Percentiles rank a stretch among this genome's conserved stretches.
These are phyloP conservation scores for Crotalaria pallida DNA, from an alignment of 306 rosid genomes.

Conservation along the genomic window DNA sequence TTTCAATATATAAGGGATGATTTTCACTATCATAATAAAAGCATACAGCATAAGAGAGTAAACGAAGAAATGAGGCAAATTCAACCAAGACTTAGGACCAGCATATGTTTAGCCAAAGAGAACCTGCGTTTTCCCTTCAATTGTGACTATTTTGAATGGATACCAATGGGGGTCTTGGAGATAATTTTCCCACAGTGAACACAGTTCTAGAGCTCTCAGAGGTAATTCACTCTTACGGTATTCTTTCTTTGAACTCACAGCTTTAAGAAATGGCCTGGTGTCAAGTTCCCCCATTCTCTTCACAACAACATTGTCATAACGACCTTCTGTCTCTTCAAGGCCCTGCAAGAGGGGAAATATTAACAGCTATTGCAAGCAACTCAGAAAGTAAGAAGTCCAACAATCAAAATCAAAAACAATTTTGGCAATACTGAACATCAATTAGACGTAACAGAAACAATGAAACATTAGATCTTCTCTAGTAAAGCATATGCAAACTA, in stretches of 20 bases:
- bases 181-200: constrained; percentile 89
- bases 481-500: too few species aligned
- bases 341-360: constrained; percentile 36
- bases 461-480: neutral
- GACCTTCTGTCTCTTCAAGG: constrained; percentile 45
- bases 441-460: neutral
- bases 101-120: constrained; percentile 12
- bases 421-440: too few species aligned
- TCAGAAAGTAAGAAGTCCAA: neutral
- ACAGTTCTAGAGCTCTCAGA: constrained; percentile 66
- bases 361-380: neutral
- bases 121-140: constrained; percentile 50
- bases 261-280: constrained; percentile 65
- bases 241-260: constrained; percentile 42
- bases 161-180: constrained; percentile 92
- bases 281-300: constrained; percentile 97
- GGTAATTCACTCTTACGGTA: constrained; percentile 72
- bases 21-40: too few species aligned
- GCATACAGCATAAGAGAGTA: neutral
- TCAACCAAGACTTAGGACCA: neutral
- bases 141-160: constrained; percentile 51
- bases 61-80: neutral
- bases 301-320: constrained; percentile 45
- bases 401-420: too few species aligned
- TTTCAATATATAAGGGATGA: too few species aligned